phyloP scores from a whole-genome alignment of 192 early-diverging fungal genomes.

The Rhizophagus clarus region DNA sequence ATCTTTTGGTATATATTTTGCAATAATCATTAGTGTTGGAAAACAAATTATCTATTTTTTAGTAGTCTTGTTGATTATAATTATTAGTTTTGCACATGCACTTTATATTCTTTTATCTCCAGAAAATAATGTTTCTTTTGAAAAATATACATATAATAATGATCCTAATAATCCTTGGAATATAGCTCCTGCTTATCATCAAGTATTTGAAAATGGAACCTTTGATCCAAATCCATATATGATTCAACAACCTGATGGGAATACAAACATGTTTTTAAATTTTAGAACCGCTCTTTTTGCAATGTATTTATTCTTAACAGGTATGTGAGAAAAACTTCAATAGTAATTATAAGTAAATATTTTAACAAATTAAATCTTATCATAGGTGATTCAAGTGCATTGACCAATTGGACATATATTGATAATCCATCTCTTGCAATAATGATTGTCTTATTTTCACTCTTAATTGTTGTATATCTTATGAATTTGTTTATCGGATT shows the following conservation, averaged over 20 bases:
- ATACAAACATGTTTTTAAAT: background rate
- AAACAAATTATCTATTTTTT: background rate
- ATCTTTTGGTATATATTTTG: no score
- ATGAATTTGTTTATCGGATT: no score
- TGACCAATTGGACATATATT: no score
- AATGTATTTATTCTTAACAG: background rate
- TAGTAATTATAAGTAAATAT: no score
- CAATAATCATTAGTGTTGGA: no score
- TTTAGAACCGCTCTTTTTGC: background rate
- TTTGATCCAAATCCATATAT: background rate
- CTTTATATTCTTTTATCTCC: slow-evolving; percentile 10
- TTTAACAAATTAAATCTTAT: background rate
- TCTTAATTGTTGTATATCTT: no score
- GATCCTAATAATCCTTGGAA: slow-evolving; percentile 7
- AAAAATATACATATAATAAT: background rate
- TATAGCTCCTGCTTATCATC: no score
- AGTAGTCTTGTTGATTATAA: background rate
- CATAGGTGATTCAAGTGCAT: no score
- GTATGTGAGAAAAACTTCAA: no score
- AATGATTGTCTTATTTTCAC: no score
- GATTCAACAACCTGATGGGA: background rate
- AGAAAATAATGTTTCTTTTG: background rate
- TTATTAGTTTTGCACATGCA: background rate
- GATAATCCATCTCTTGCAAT: no score
- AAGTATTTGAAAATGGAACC: no score